phyloP scores from a whole-genome alignment of 1,284 basidiomycete genomes.

The Heterobasidion irregulare region DNA sequence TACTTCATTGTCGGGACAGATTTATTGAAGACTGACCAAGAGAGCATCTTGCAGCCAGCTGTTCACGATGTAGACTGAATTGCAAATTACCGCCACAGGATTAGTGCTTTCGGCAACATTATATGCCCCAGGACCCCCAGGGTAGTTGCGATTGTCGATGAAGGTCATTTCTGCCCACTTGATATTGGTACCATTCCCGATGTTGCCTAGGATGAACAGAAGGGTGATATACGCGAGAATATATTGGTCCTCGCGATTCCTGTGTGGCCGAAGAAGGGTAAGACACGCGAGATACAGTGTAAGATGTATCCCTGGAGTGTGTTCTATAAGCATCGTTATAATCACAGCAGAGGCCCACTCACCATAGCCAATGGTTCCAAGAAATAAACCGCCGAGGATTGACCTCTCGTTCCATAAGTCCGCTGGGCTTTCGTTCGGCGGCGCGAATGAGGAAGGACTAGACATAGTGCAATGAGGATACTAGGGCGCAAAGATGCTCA shows the following conservation, averaged over 20 bases:
- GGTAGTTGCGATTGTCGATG: neutral
- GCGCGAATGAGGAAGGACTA: too few species aligned
- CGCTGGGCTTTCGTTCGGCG: too few species aligned
- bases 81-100: neutral
- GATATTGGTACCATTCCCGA: neutral
- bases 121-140: neutral
- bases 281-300: neutral
- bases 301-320: neutral
- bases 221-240: neutral
- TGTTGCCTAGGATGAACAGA: neutral
- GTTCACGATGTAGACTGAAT: neutral
- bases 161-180: neutral
- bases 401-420: too few species aligned
- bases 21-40: neutral
- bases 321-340: neutral
- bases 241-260: neutral
- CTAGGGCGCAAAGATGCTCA: too few species aligned
- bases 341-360: too few species aligned
- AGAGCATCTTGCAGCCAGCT: neutral
- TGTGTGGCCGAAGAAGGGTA: neutral
- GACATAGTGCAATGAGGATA: too few species aligned
- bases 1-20: neutral
- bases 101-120: neutral
- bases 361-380: too few species aligned
- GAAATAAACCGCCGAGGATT: too few species aligned